Conservation (phyloP, 1,139 yeast species). For the Wickerhamiella infanticola region DNA sequence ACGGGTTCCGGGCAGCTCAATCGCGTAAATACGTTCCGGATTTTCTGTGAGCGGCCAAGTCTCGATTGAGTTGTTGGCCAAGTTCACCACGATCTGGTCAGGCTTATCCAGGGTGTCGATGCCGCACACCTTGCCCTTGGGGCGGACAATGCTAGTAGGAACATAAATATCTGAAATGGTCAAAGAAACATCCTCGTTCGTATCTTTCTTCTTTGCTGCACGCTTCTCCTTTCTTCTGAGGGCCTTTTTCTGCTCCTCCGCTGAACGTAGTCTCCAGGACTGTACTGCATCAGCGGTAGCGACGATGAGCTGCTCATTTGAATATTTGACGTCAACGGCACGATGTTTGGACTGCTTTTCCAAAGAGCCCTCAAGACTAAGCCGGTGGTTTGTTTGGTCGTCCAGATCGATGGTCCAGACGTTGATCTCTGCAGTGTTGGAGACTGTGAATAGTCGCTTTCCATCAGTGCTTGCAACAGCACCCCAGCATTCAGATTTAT, state of each 20-base stretch:
- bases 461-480: slow-evolving; percentile 1
- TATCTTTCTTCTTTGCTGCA: slow-evolving; percentile 45
- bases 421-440: slow-evolving; percentile 68
- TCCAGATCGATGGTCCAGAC: slow-evolving; percentile 57
- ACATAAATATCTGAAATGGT: slow-evolving; percentile 8
- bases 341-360: slow-evolving; percentile 71
- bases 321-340: slow-evolving; percentile 37
- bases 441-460: slow-evolving; percentile 44
- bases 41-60: slow-evolving; percentile 32
- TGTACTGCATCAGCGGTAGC: slow-evolving; percentile 36
- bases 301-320: slow-evolving; percentile 6
- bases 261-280: slow-evolving; percentile 57
- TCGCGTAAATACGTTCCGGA: slow-evolving; percentile 35
- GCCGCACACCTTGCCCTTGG: slow-evolving; percentile 12
- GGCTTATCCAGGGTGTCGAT: slow-evolving; percentile 5
- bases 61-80: slow-evolving; percentile 63
- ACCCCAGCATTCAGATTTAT: slow-evolving; percentile 83
- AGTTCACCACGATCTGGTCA: slow-evolving; percentile 45
- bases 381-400: slow-evolving; percentile 36
- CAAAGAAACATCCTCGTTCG: slow-evolving; percentile 1
- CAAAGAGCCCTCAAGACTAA: slow-evolving; percentile 48
- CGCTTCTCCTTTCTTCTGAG: slow-evolving; percentile 67
- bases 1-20: slow-evolving; percentile 77
- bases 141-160: slow-evolving; percentile 9
- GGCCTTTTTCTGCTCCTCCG: slow-evolving; percentile 70